Evolutionary conservation across 2,329 filamentous ascomycete genomes (phyloP), one percentile per base, ranked within the genome.

Genomic region (Periconia sp.): DNA sequence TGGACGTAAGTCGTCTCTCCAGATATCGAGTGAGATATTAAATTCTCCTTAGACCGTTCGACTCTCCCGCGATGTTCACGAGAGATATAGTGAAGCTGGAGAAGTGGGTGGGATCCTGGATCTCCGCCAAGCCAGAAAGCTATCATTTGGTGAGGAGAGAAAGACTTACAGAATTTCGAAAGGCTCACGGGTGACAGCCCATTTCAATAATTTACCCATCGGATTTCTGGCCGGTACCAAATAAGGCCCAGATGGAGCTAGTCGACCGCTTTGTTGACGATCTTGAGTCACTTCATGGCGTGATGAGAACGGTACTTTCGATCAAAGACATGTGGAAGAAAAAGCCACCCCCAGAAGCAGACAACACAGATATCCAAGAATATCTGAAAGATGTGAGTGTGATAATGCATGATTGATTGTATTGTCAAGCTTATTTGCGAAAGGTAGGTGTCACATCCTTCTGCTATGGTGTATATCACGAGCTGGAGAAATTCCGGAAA

Each of bases 241-340:
- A 38, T 21, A 19, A 15, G 22, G 40, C 13, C 4, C 33, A 43
- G 19, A n/a, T 17, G n/a, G 24, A 37, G 6, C 11, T 38, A 3
- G 15, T 43, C 15, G 33, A 43, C 7, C 10, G 9, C 6, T 38
- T 38, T 10, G 19, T 37, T 7, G 22, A 4, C 16, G 40, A 34
- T 22, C 18, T 43, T 4, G 40, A 37, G 22, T 8, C 13, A 9
- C n/a, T 18, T 5, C 15, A 9, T 6, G 23, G 15, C 4, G 18
- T 43, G 6, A 19, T 29, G 16, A 30, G 13, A 16, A 38, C 11
- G 12, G 17, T 29, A n/a, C 16, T 43, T 23, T 43, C 40, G 5
- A 16, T 38, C 15, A 17, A 31, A 23, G 15, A 43, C 5, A 4
- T 22, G 6, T 38, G 40, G 40, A 7, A 39, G 24, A 26, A 31